Percentiles rank a stretch among this genome's conserved stretches.
These are phyloP conservation scores for Postia placenta DNA, from an alignment of 768 basidiomycete species.

Conservation along the genomic window DNA sequence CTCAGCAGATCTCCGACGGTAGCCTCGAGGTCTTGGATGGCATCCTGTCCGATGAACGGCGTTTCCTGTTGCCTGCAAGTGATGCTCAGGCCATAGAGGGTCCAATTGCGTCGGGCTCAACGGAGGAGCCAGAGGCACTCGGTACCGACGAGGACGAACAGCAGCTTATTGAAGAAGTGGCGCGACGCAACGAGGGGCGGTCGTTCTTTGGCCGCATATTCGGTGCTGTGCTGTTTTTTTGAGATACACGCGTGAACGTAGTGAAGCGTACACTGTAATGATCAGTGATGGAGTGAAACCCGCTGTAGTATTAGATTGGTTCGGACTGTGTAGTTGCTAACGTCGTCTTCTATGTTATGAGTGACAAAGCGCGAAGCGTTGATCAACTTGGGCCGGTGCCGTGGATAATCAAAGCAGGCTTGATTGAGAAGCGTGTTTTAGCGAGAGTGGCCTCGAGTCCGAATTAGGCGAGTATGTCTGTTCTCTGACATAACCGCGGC, in stretches of 20 bases:
- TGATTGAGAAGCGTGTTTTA: background rate
- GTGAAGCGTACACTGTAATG: background rate
- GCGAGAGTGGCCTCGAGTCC: background rate
- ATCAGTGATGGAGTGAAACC: background rate
- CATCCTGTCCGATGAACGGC: too few species aligned
- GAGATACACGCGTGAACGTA: background rate
- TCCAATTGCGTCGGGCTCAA: too few species aligned
- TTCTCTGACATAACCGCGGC: background rate
- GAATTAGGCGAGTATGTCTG: constrained; percentile 1
- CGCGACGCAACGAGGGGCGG: background rate
- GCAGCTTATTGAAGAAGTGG: too few species aligned
- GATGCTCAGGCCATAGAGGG: too few species aligned
- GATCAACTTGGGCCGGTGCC: background rate
- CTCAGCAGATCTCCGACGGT: too few species aligned
- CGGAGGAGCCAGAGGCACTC: too few species aligned
- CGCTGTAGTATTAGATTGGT: background rate
- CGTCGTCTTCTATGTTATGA: too few species aligned
- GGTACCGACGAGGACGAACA: too few species aligned
- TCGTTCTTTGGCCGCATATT: background rate
- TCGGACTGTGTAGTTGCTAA: background rate
- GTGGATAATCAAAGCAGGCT: background rate
- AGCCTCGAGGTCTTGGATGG: too few species aligned
- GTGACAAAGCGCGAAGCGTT: background rate
- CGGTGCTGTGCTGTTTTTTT: background rate
- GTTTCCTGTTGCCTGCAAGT: too few species aligned